Base-by-base conservation (phyloP, 331 rosid species). In the Quercus tomentella region DNA sequence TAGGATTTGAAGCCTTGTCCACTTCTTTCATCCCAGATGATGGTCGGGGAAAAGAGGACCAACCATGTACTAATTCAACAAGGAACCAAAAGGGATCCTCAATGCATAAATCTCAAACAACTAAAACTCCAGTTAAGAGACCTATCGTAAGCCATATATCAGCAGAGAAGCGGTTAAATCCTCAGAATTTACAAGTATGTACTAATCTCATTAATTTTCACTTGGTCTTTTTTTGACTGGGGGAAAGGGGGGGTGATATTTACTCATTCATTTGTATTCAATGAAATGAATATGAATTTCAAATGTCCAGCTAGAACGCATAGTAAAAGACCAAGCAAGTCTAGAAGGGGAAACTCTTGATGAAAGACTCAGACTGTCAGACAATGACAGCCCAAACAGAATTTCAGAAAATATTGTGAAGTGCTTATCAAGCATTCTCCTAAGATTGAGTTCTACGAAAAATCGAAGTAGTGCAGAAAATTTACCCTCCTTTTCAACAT, bases 351-450 rank as follows among this genome's bases (percentile, higher is more conserved):
- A 83, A 86, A 73, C 70, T 52, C 80, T 55, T 60, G 84, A 81
- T 5, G 72, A 83, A 63, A 88, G 60, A 51, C 16, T 51, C 31
- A 87, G 60, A 51, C 16, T 55, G 49, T 57, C 78, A 2, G 83
- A 75, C 66, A 93, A 86, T 79, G 90, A 96, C 26, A 78, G 76
- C 61, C 98, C 99, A 31, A 96, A 96, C 88, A 79, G 56, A 78
- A 78, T 91, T 70, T 90, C 98, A 20, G 94, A 93, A 81, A 83
- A 85, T 76, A 90, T 90, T 79, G 66, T 95, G 10, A 93, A 89
- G 87, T 95, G 99, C 83, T 88, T 93, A 80, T 85, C 92, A 58
- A 90, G 86, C 88, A 90, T 93, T 84, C 86, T 95, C 80, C 68
- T 85, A 80, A 86, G 97, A 83, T 82, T 89, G 90, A 87, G 89